Base-by-base conservation (phyloP, 148 eudicot genomes). In the Agrostemma githago region DNA sequence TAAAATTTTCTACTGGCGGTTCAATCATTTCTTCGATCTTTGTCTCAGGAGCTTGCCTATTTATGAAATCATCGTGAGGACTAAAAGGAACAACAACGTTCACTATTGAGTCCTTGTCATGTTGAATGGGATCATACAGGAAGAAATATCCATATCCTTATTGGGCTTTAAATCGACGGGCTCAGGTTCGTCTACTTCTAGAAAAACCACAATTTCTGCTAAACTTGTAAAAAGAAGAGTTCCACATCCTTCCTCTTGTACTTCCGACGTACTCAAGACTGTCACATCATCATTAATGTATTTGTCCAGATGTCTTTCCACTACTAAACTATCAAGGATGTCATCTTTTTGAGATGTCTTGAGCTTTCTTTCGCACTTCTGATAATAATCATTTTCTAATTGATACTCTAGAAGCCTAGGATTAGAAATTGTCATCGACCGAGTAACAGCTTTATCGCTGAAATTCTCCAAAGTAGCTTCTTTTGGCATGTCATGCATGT, bases 1-100 rank as follows among this genome's bases (percentile, higher is more conserved):
- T 63, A 68, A 56, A 40, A 67, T 74, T 83, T 12, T 70, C 38
- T 65, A 78, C n/a, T 17, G 37, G 62, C 17, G 65, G 70, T 11
- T 74, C 80, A 59, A 54, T 72, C 61, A 74, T 39, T 20, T 79
- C 80, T 66, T 79, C 81, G 43, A 74, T 62, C 59, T 69, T 82
- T 69, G 21, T 79, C 78, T 78, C 75, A 54, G 40, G 72, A 21
- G 66, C 53, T 37, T 72, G 70, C 65, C 42, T 48, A 58, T 76
- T 68, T 39, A 62, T 72, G 8, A 40, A 8, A 54, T 72, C 78
- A 59, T 75, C 77, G 72, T 69, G 79, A 62, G 74, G 81, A 76
- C 69, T 60, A 26, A 68, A 38, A 66, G 48, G 46, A 66, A 73
- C 61, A 70, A 70, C 72, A 77, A 70, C 42, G 20, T 84, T 76